Evolutionary conservation across 495 filamentous ascomycete genomes (phyloP), one percentile per base, ranked within the genome.

Genomic region (Penicillium argentinense): DNA sequence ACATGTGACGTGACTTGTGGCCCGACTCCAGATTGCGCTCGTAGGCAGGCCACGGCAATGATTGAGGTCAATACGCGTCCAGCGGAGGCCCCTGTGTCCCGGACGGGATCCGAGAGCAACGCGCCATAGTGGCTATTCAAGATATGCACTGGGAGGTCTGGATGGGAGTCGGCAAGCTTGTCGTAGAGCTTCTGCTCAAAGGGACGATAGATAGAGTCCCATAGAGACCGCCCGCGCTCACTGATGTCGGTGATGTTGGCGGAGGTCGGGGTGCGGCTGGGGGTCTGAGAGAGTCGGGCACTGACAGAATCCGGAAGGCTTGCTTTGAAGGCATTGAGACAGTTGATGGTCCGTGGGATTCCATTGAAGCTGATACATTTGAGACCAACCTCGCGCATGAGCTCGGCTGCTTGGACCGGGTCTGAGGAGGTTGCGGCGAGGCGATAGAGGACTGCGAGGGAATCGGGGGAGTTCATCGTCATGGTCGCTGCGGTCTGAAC

Each of bases 351-450:
- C 42, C 87, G 80, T 3, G 87, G 87, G 55, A 91, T 86, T 28
- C 87, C 87, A 66, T 91, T 91, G 75, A 91, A 89, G 33, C 79
- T 81, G 60, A 91, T 89, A 64, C 86, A 90, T 62, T 91, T 91
- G 30, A 91, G 74, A 3, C 84, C 87, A 54, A 88, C 76, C 56
- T 89, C 87, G 53, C 87, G 82, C 75, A 91, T 88, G 14, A 88
- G 64, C 60, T 89, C 86, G 34, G 85, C 86, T 5, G 78, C 76
- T 28, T 73, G 66, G n/a, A 83, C 68, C 17, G 70, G 64, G 32
- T 65, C 49, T 33, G 59, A 38, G 12, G 63, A 53, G 23, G 62
- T 53, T 18, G 77, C 68, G n/a, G 79, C 78, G 12, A 81, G 56
- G 16, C 72, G 47, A 67, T 79, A 81, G 6, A 85, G 73, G 22